Evolutionary conservation across 2,329 filamentous ascomycete species (phyloP), one percentile per base, ranked within the genome.

Genomic region (Plenodomus lindquistii): DNA sequence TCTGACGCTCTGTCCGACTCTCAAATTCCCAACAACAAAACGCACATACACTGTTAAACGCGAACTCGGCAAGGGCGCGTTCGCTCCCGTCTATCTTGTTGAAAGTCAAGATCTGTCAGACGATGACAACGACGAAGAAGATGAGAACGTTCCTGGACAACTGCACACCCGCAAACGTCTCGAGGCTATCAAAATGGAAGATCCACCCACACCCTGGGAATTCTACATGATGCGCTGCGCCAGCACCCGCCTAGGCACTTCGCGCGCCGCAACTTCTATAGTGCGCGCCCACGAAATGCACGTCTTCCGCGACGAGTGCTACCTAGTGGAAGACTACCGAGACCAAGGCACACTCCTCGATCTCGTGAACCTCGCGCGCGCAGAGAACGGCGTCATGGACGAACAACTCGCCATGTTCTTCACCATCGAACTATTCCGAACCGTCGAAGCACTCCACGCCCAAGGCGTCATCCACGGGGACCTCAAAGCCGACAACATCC

Each of bases 321-420:
- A 94, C 71, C 79, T 99, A 6, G 81, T 99, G 36, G 84, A 97
- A 60, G 90, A 94, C 15, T 96, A 86, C 69, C 86, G 91, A 55
- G 85, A 89, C 27, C 89, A 97, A 75, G 94, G 94, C 46, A 97
- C 94, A 0, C 78, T 99, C 3, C 85, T 99, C n/a, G 93, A 97
- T 65, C 84, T 97, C 1, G 86, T 99, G 72, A 99, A 99, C 73
- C 79, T 88, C 55, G 88, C 93, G 58, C 85, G 89, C 36, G 80
- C 83, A 16, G 89, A 95, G 54, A 75, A 72, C 37, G 85, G 85
- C 2, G 86, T 88, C 15, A 90, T 99, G 82, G 94, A 99, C 61
- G 94, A 99, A 73, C 80, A 82, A 40, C 79, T 97, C 2, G 90
- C 89, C 61, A 97, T 97, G 91, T 97, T 97, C 78, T 96, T 97